These are phyloP conservation scores for Komagataella pastoris DNA, from an alignment of 805 yeast species.

Conservation along the genomic window DNA sequence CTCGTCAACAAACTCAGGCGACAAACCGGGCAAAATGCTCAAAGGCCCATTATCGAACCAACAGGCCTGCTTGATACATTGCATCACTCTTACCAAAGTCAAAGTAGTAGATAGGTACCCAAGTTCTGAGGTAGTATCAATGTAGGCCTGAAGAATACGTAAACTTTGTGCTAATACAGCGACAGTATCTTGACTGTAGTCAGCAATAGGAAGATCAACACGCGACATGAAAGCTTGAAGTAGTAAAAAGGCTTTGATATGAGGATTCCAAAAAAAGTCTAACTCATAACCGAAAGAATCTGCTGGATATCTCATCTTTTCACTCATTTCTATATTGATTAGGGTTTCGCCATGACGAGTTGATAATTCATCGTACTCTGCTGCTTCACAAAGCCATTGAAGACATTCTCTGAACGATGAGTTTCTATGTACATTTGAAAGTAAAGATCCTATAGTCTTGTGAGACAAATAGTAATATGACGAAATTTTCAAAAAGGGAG, in stretches of 20 bases:
- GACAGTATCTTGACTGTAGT: slow-evolving; percentile 86
- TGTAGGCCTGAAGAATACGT: slow-evolving; percentile 85
- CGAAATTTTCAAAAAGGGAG: slow-evolving; percentile 74
- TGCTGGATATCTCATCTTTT: slow-evolving; percentile 50
- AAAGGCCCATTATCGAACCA: slow-evolving; percentile 78
- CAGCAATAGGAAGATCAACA: slow-evolving; percentile 82
- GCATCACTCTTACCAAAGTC: slow-evolving; percentile 58
- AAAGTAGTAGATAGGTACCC: slow-evolving; percentile 57
- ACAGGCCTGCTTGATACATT: slow-evolving; percentile 74
- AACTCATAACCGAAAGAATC: slow-evolving; percentile 38
- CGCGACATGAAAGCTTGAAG: slow-evolving; percentile 63
- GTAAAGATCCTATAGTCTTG: slow-evolving; percentile 63
- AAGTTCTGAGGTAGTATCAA: slow-evolving; percentile 79
- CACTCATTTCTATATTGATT: slow-evolving; percentile 73
- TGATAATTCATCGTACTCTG: slow-evolving; percentile 80
- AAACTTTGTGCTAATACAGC: slow-evolving; percentile 88
- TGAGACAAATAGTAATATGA: slow-evolving; percentile 92
- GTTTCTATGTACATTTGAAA: slow-evolving; percentile 32
- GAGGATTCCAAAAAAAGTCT: slow-evolving; percentile 69
- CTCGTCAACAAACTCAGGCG: slow-evolving; percentile 6
- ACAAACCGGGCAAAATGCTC: slow-evolving; percentile 37
- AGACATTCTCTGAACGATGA: slow-evolving; percentile 51
- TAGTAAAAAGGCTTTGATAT: slow-evolving; percentile 61
- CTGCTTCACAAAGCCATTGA: slow-evolving; percentile 40
- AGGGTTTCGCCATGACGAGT: slow-evolving; percentile 88